A percentile compares a stretch with the other conserved stretches of the same genome.
These are phyloP conservation scores for Pseudomassariella vexata DNA, from an alignment of 2,329 filamentous ascomycete genomes.

Conservation along the genomic window DNA sequence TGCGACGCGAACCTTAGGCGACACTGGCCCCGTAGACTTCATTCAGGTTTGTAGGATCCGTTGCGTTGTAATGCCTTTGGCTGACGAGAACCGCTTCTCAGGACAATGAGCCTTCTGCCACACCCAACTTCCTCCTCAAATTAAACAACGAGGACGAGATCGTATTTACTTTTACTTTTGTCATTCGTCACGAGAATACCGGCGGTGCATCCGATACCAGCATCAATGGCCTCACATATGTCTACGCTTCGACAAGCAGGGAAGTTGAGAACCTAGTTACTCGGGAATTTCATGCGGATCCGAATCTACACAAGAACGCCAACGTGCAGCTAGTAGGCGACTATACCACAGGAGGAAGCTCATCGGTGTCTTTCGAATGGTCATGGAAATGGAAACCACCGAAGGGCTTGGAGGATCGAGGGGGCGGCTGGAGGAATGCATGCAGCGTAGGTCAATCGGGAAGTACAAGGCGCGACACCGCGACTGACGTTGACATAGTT, in stretches of 20 bases:
- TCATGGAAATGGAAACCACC: slow-evolving; percentile 96
- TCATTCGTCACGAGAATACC: slow-evolving; percentile 58
- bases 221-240: slow-evolving; percentile 86
- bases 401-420: slow-evolving; percentile 71
- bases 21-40: slow-evolving; percentile 78
- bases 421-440: slow-evolving; percentile 90
- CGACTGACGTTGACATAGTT: slow-evolving; percentile 51
- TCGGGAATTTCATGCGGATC: slow-evolving; percentile 92
- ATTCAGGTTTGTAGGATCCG: slow-evolving; percentile 76
- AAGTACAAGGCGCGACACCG: slow-evolving; percentile 1
- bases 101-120: slow-evolving; percentile 66
- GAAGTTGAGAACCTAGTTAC: slow-evolving; percentile 94
- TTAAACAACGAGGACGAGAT: slow-evolving; percentile 88
- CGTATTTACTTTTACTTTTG: slow-evolving; percentile 86
- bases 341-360: slow-evolving; percentile 75
- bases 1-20: slow-evolving; percentile 65
- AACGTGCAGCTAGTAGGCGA: slow-evolving; percentile 96
- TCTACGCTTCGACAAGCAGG: slow-evolving; percentile 76
- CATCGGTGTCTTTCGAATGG: slow-evolving; percentile 88
- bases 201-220: slow-evolving; percentile 59
- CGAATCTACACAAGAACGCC: slow-evolving; percentile 93
- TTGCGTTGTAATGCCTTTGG: slow-evolving; percentile 15
- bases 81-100: slow-evolving; percentile 35
- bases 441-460: slow-evolving; percentile 63
- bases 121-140: slow-evolving; percentile 77